Evolutionary conservation across 371 early-diverging fungal species (phyloP).

Genomic region (Mucor mucedo): DNA sequence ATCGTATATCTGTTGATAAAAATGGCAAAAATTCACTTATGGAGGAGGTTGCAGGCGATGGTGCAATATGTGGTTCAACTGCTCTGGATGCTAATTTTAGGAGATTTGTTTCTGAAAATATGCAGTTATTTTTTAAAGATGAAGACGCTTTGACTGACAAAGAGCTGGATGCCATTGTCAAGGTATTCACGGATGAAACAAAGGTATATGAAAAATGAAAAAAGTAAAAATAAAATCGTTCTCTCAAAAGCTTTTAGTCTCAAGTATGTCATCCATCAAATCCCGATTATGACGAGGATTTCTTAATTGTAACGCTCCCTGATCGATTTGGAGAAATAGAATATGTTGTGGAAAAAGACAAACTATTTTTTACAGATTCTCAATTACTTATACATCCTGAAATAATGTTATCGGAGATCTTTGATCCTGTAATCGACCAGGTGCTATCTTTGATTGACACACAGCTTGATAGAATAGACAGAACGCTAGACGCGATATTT

Average conservation of each 20-base stretch:
- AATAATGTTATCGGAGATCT: neutral
- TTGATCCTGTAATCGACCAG: conserved; percentile 24
- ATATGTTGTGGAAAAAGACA: too few species aligned
- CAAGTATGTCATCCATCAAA: neutral
- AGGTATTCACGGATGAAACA: neutral
- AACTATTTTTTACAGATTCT: neutral
- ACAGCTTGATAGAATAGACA: conserved; percentile 48
- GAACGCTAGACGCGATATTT: conserved; percentile 38
- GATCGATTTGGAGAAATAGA: neutral
- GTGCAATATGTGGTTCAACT: neutral
- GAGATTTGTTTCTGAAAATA: conserved; percentile 21
- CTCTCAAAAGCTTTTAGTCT: neutral
- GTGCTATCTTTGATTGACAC: conserved; percentile 56
- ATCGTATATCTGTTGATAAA: neutral
- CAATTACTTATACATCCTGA: neutral
- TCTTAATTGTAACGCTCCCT: neutral
- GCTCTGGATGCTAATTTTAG: neutral
- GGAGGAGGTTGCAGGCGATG: neutral
- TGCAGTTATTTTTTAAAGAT: conserved; percentile 3
- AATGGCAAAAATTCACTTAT: neutral
- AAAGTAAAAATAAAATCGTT: neutral
- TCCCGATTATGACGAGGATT: neutral
- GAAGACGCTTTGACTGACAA: neutral
- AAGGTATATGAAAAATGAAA: neutral
- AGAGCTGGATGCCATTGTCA: neutral